Conservation (phyloP, 768 basidiomycete species). For the Tubosaeta sp. region DNA sequence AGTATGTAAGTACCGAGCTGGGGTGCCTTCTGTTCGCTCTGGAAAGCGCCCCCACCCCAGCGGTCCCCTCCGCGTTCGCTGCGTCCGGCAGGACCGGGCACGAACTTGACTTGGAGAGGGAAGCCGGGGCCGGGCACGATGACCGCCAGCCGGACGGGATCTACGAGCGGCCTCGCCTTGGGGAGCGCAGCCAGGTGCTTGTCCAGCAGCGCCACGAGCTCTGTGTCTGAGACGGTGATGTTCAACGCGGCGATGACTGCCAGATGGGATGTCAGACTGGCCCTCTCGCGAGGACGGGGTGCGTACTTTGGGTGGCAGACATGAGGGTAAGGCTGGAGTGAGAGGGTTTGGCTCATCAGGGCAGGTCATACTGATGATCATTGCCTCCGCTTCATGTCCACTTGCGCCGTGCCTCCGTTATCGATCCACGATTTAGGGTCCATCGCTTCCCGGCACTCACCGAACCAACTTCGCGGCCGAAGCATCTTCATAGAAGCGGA, state of each 20-base stretch:
- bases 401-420: too few relatives aligned
- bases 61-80: neutral
- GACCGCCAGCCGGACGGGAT: neutral
- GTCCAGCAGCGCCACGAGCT: neutral
- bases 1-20: neutral
- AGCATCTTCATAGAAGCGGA: too few relatives aligned
- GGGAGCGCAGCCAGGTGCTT: neutral
- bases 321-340: too few relatives aligned
- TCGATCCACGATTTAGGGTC: too few relatives aligned
- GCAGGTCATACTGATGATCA: too few relatives aligned
- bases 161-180: neutral
- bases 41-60: neutral
- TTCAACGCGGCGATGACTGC: neutral
- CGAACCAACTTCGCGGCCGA: too few relatives aligned
- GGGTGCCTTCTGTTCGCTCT: neutral
- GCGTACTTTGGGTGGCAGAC: neutral
- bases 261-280: neutral
- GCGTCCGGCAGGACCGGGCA: neutral
- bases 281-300: neutral
- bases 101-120: neutral
- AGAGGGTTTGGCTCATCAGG: too few relatives aligned
- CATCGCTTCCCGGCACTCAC: too few relatives aligned
- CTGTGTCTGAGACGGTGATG: neutral
- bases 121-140: neutral
- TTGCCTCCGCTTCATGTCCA: too few relatives aligned